A percentile compares a stretch with the other conserved stretches of the same genome.
Conservation (phyloP, 192 early-diverging fungal species). For the Coemansia sp. region DNA sequence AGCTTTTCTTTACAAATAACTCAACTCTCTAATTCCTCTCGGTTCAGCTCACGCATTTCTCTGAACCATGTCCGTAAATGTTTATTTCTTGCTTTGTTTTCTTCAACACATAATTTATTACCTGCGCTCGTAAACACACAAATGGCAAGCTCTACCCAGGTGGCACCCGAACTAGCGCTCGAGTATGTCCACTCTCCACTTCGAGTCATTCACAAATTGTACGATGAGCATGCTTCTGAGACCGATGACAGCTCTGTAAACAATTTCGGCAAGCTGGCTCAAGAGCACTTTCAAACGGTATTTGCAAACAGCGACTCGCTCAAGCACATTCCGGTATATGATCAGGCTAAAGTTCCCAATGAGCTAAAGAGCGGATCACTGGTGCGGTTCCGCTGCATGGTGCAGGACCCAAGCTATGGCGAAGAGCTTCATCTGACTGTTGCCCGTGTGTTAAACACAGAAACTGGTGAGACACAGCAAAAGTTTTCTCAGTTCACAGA, state of each 20-base stretch:
- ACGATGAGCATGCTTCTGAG: slow-evolving; percentile 20
- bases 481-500: slow-evolving; percentile 52
- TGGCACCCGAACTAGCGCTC: slow-evolving; percentile 11
- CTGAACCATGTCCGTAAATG: neutral
- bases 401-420: slow-evolving; percentile 74
- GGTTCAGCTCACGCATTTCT: neutral
- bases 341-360: neutral
- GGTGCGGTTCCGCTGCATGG: slow-evolving; percentile 77
- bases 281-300: slow-evolving; percentile 24
- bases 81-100: neutral
- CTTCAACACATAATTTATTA: slow-evolving; percentile 5
- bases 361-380: slow-evolving; percentile 39
- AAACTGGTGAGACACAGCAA: slow-evolving; percentile 40
- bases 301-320: slow-evolving; percentile 17
- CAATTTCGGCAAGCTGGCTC: slow-evolving; percentile 25
- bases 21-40: neutral
- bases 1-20: neutral
- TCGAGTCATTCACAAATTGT: slow-evolving; percentile 35
- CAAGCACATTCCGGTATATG: slow-evolving; percentile 29
- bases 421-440: slow-evolving; percentile 59
- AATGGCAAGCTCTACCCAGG: slow-evolving; percentile 13
- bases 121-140: neutral
- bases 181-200: slow-evolving; percentile 36
- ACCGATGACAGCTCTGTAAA: slow-evolving; percentile 1
- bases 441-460: slow-evolving; percentile 28